Conservation (phyloP, 1,284 basidiomycete species). For the Ceratobasidium sp. region DNA sequence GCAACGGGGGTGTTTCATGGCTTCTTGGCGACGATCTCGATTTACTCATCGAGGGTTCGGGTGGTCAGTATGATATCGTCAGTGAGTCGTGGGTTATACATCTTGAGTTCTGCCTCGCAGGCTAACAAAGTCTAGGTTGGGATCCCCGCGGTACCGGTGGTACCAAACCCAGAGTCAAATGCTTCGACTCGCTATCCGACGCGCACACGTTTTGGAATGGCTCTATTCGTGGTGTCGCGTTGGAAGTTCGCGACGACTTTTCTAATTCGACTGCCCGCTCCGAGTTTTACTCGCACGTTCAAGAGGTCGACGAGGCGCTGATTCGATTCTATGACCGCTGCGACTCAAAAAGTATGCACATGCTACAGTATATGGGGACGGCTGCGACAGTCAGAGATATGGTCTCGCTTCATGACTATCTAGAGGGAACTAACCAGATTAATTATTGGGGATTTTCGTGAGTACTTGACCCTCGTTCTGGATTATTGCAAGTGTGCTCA, state of each 20-base stretch:
- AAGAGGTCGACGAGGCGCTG: slow-evolving; percentile 17
- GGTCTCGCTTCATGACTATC: slow-evolving; percentile 16
- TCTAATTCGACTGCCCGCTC: slow-evolving; percentile 41
- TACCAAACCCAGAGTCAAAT: slow-evolving; percentile 15
- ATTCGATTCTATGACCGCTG: slow-evolving; percentile 37
- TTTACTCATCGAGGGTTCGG: not conserved
- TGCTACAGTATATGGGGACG: not conserved
- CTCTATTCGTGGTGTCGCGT: slow-evolving; percentile 23
- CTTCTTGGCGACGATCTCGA: not conserved
- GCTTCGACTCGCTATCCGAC: slow-evolving; percentile 39
- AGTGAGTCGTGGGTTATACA: not conserved
- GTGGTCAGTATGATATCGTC: slow-evolving; percentile 33
- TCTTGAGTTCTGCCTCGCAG: not conserved
- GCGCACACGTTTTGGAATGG: slow-evolving; percentile 30
- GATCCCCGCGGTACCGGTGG: slow-evolving; percentile 32
- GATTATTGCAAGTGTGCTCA: not conserved
- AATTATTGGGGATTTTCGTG: slow-evolving; percentile 45
- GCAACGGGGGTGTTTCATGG: not conserved
- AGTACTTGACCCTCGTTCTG: not conserved
- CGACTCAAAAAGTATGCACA: slow-evolving; percentile 26
- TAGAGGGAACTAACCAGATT: slow-evolving; percentile 33
- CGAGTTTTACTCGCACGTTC: slow-evolving; percentile 47
- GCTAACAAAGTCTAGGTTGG: slow-evolving; percentile 15
- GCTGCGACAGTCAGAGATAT: slow-evolving; percentile 37
- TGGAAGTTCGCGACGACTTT: slow-evolving; percentile 47